phyloP scores from a whole-genome alignment of 768 basidiomycete species.

The Xerocomus brunneocitrinus region DNA sequence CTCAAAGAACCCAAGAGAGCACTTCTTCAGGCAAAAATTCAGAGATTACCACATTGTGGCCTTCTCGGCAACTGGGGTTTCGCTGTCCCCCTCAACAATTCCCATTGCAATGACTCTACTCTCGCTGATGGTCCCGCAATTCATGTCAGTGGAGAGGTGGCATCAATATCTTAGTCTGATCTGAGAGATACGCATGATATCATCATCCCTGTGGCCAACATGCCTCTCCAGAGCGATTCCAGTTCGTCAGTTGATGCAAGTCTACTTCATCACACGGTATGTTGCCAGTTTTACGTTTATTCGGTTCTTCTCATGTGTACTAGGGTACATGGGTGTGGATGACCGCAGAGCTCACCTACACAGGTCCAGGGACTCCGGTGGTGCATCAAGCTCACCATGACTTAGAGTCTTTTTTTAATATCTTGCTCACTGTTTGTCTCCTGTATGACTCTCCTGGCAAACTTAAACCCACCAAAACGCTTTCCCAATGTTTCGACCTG shows the following conservation, averaged over 20 bases:
- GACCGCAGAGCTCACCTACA: not conserved
- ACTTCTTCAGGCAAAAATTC: no score
- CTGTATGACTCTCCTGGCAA: slow-evolving; percentile 1
- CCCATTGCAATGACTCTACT: no score
- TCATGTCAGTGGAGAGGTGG: no score
- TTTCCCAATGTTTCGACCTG: slow-evolving; percentile 1
- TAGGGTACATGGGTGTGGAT: not conserved
- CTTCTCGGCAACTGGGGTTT: no score
- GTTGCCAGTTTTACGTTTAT: not conserved
- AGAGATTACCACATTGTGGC: no score
- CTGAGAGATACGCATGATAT: not conserved
- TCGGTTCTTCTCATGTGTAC: not conserved
- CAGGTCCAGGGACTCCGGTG: not conserved
- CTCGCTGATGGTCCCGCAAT: no score
- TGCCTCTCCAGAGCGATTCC: not conserved
- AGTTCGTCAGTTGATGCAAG: not conserved
- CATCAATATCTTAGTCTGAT: no score
- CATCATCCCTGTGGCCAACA: not conserved
- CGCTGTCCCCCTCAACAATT: no score
- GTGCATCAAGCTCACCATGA: not conserved
- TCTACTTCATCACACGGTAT: not conserved
- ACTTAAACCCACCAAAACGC: not conserved
- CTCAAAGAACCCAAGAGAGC: no score
- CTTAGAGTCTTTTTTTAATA: slow-evolving; percentile 11
- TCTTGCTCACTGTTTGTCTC: slow-evolving; percentile 3